These are phyloP conservation scores for Chrysanthemum lavandulifolium DNA, from an alignment of 129 eudicot species.

Conservation along the genomic window DNA sequence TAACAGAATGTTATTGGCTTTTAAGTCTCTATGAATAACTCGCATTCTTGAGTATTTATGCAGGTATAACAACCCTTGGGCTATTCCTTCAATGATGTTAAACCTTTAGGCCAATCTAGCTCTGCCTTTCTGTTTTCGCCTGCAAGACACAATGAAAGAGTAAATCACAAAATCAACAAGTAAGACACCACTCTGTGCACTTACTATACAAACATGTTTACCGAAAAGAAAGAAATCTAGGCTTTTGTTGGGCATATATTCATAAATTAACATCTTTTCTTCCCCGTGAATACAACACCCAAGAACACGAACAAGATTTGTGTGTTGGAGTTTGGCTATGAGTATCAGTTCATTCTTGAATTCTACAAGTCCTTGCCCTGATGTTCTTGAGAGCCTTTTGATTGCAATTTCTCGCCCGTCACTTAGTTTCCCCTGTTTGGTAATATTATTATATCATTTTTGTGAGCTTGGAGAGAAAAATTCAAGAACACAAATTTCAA, in stretches of 20 bases:
- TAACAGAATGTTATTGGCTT: constrained; percentile 49
- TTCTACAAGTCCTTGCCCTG: constrained; percentile 49
- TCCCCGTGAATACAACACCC: too few relatives aligned
- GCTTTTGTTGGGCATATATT: too few relatives aligned
- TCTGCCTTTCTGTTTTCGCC: too few relatives aligned
- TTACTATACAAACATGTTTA: too few relatives aligned
- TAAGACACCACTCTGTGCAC: too few relatives aligned
- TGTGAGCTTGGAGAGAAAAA: neutral
- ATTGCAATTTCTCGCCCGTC: constrained; percentile 41
- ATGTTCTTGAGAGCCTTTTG: constrained; percentile 43
- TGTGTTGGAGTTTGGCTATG: constrained; percentile 35
- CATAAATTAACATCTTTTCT: too few relatives aligned
- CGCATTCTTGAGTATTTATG: constrained; percentile 62
- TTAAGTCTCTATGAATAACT: constrained; percentile 64
- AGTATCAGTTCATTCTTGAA: constrained; percentile 44
- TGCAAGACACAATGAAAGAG: too few relatives aligned
- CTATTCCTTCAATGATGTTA: constrained; percentile 47
- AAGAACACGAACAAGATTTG: too few relatives aligned
- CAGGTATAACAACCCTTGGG: constrained; percentile 54
- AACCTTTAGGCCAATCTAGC: neutral
- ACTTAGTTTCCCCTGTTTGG: constrained; percentile 29
- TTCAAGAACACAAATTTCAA: neutral
- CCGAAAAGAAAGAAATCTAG: too few relatives aligned
- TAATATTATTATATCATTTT: neutral
- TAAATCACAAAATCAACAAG: neutral